Percentiles rank a stretch among this genome's conserved stretches.
These are phyloP conservation scores for Croton setiger DNA, from an alignment of 441 rosid species.

Conservation along the genomic window DNA sequence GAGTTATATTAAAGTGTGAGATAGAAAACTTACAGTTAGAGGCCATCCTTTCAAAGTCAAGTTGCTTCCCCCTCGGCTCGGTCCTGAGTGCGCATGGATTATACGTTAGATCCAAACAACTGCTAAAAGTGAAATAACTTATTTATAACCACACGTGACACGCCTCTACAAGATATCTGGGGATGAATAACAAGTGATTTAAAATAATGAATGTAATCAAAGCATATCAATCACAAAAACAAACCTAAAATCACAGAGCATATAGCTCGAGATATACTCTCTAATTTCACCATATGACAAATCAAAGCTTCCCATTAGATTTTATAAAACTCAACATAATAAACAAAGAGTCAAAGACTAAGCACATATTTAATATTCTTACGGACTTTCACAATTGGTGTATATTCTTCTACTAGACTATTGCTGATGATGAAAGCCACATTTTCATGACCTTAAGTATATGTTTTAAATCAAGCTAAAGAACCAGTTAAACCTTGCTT, in stretches of 20 bases:
- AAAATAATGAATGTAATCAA: background rate
- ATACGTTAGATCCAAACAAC: slow-evolving; percentile 5
- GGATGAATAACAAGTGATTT: background rate
- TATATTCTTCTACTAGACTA: background rate
- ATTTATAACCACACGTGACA: too few species aligned
- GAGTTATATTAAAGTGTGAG: background rate
- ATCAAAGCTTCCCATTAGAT: background rate
- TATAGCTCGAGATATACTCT: background rate
- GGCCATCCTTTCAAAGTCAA: slow-evolving; percentile 98
- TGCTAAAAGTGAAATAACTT: background rate
- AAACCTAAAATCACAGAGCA: background rate
- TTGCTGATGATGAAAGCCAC: background rate
- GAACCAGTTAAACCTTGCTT: background rate
- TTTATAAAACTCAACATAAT: background rate
- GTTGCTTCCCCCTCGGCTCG: slow-evolving; percentile 77
- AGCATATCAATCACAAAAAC: background rate
- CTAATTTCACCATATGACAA: background rate
- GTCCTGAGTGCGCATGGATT: slow-evolving; percentile 40
- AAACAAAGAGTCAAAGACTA: background rate
- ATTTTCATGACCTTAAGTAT: too few species aligned
- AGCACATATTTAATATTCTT: background rate
- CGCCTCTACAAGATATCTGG: background rate
- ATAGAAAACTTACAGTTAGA: slow-evolving; percentile 55
- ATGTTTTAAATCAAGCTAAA: background rate
- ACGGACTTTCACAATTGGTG: background rate